These are phyloP conservation scores for Mucor plumbeus DNA, from an alignment of 371 early-diverging fungal species.

Conservation along the genomic window DNA sequence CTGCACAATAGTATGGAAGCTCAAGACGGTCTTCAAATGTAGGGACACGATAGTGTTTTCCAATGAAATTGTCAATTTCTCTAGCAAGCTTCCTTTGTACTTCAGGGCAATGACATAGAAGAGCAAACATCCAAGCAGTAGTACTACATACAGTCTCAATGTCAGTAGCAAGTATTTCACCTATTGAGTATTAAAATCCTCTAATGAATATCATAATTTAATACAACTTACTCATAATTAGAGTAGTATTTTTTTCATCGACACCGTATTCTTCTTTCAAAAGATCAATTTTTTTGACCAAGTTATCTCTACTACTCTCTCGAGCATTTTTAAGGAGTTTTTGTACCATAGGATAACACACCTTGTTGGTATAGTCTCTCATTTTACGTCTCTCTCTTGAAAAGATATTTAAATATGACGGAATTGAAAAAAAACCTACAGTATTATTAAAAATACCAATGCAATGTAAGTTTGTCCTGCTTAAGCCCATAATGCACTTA, in stretches of 20 bases:
- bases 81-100: constrained; percentile 20
- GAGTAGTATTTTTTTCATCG: constrained; percentile 19
- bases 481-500: constrained; percentile 12
- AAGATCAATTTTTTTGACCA: constrained; percentile 18
- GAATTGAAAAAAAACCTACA: background rate
- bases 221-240: constrained; percentile 30
- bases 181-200: background rate
- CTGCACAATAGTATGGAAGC: constrained; percentile 30
- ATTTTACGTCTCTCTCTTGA: constrained; percentile 14
- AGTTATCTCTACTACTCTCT: constrained; percentile 11
- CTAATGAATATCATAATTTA: background rate
- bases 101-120: constrained; percentile 24
- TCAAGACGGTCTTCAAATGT: constrained; percentile 24
- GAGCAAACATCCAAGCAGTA: constrained; percentile 18
- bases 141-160: constrained; percentile 12
- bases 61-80: constrained; percentile 28
- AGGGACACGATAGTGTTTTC: constrained; percentile 23
- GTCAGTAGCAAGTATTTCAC: constrained; percentile 23
- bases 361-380: background rate
- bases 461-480: background rate
- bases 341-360: background rate
- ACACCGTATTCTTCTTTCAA: constrained; percentile 13
- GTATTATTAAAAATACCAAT: background rate
- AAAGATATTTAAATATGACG: constrained; percentile 21
- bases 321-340: constrained; percentile 10